These are phyloP conservation scores for Neophaeococcomyces aloes DNA, from an alignment of 2,329 filamentous ascomycete species.

Conservation along the genomic window DNA sequence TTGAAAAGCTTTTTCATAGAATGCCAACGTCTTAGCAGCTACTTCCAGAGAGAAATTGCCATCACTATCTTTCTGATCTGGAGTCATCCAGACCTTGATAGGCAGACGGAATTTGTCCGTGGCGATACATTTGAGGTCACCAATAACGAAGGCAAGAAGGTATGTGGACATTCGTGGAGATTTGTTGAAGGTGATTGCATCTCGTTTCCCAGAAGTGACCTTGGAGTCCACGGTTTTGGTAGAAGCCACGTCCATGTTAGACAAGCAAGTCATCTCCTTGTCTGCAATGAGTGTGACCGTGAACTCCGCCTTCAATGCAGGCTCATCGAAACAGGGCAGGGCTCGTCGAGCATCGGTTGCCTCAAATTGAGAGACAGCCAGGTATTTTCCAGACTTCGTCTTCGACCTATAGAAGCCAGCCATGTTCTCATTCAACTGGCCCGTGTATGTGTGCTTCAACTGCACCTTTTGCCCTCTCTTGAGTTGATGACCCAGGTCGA, in stretches of 20 bases:
- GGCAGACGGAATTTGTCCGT: conserved; percentile 84
- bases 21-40: conserved; percentile 77
- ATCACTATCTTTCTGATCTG: conserved; percentile 80
- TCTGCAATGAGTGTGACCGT: conserved; percentile 85
- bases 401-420: conserved; percentile 96
- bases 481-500: conserved; percentile 65
- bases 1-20: conserved; percentile 92
- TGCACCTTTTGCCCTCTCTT: conserved; percentile 66
- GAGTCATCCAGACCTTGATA: conserved; percentile 85
- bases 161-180: conserved; percentile 95
- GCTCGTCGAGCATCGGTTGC: conserved; percentile 85
- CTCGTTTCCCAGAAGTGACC: conserved; percentile 55
- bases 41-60: conserved; percentile 84
- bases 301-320: conserved; percentile 84
- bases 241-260: conserved; percentile 89
- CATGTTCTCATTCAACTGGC: conserved; percentile 84
- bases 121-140: conserved; percentile 88
- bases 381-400: conserved; percentile 63
- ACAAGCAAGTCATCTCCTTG: conserved; percentile 79
- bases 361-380: conserved; percentile 94
- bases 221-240: conserved; percentile 62
- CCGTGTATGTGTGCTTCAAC: conserved; percentile 67
- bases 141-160: conserved; percentile 84
- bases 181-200: conserved; percentile 83
- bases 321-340: conserved; percentile 95